Conservation (phyloP, 192 early-diverging fungal genomes). For the Linnemannia hyalina region DNA sequence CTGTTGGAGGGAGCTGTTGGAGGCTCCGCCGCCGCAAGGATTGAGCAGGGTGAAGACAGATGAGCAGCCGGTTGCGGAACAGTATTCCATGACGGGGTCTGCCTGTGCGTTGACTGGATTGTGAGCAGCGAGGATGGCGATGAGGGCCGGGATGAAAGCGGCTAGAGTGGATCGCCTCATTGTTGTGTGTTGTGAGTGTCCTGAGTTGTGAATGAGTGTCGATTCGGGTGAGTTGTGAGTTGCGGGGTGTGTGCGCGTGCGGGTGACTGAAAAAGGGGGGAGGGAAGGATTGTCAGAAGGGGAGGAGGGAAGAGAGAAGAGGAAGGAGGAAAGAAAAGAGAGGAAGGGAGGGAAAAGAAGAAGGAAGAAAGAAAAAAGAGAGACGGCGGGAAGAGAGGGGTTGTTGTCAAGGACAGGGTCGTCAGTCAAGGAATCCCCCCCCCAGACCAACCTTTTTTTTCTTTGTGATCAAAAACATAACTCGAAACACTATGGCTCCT, state of each 20-base stretch:
- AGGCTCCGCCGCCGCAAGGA: conserved; percentile 47
- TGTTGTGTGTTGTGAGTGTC: neutral
- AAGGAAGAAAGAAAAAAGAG: neutral
- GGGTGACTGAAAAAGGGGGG: neutral
- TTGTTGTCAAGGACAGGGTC: neutral
- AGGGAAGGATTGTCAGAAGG: neutral
- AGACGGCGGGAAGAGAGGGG: neutral
- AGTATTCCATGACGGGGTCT: conserved; percentile 38
- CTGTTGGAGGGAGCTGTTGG: conserved; percentile 37
- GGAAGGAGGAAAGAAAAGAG: neutral
- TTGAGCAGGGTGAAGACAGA: conserved; percentile 17
- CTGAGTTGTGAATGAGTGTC: conserved; percentile 2
- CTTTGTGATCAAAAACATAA: too few relatives aligned
- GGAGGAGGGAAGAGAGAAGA: neutral
- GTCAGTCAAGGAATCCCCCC: too few relatives aligned
- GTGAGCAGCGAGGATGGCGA: conserved; percentile 1
- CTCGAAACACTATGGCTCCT: neutral
- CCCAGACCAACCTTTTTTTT: too few relatives aligned
- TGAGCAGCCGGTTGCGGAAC: conserved; percentile 19
- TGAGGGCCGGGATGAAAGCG: neutral
- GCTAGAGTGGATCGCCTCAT: neutral
- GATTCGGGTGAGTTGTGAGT: neutral
- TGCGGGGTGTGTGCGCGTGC: neutral
- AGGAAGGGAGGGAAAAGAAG: neutral
- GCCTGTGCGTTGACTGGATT: neutral